Conservation (phyloP, 2,329 filamentous ascomycete genomes). For the Penicillium sp. region DNA sequence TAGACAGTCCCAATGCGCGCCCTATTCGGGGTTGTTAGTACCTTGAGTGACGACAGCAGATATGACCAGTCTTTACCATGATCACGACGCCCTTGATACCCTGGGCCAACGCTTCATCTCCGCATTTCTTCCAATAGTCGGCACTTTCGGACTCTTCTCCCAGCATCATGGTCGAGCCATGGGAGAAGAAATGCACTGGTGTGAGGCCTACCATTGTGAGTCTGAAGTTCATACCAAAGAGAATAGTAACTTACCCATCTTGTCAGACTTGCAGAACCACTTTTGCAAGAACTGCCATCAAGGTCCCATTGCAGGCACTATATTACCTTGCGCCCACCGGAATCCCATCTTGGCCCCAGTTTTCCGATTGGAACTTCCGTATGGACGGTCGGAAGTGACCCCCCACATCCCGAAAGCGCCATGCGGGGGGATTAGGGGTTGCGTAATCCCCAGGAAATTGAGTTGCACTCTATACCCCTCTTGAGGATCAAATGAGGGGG, state of each 20-base stretch:
- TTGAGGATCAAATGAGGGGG: neutral
- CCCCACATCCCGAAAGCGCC: slow-evolving; percentile 18
- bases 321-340: neutral
- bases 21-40: slow-evolving; percentile 32
- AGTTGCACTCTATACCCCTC: neutral
- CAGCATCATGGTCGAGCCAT: slow-evolving; percentile 73
- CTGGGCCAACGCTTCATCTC: slow-evolving; percentile 61
- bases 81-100: slow-evolving; percentile 65
- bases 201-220: slow-evolving; percentile 34
- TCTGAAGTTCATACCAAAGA: neutral
- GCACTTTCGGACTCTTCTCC: slow-evolving; percentile 64
- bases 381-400: slow-evolving; percentile 7
- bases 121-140: slow-evolving; percentile 66
- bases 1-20: slow-evolving; percentile 66
- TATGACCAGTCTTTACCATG: slow-evolving; percentile 50
- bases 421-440: neutral
- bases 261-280: neutral
- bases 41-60: neutral
- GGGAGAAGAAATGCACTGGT: slow-evolving; percentile 68
- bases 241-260: neutral
- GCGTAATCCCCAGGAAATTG: neutral
- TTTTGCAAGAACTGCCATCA: neutral
- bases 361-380: neutral
- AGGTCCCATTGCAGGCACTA: neutral
- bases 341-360: neutral